phyloP scores from a whole-genome alignment of 2,329 filamentous ascomycete genomes.

The Aspergillus neotritici region DNA sequence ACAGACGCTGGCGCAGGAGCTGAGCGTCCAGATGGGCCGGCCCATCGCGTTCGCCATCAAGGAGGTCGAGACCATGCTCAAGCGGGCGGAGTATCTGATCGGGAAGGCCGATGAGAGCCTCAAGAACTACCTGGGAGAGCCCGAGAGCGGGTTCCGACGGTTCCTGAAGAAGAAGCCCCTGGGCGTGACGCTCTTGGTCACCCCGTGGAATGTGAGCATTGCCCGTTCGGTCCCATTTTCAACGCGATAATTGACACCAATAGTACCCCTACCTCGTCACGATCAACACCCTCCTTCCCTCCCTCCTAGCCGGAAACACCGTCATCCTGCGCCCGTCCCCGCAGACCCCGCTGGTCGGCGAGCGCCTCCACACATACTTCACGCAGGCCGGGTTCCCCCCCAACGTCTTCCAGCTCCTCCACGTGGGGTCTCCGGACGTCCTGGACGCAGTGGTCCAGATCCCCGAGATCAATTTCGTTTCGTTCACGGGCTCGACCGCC shows the following conservation, averaged over 20 bases:
- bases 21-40: slow-evolving; percentile 87
- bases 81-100: slow-evolving; percentile 74
- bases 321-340: slow-evolving; percentile 89
- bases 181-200: slow-evolving; percentile 77
- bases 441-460: slow-evolving; percentile 73
- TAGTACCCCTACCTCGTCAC: slow-evolving; percentile 90
- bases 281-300: slow-evolving; percentile 81
- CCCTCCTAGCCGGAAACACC: slow-evolving; percentile 79
- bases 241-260: not conserved
- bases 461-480: slow-evolving; percentile 68
- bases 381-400: slow-evolving; percentile 69
- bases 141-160: slow-evolving; percentile 78
- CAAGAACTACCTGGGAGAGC: slow-evolving; percentile 71
- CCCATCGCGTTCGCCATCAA: slow-evolving; percentile 78
- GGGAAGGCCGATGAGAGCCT: slow-evolving; percentile 74
- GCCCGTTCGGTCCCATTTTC: slow-evolving; percentile 15
- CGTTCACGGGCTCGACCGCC: slow-evolving; percentile 85
- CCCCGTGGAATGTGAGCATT: slow-evolving; percentile 80
- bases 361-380: slow-evolving; percentile 71
- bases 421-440: slow-evolving; percentile 67
- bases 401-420: slow-evolving; percentile 81
- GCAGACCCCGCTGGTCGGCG: slow-evolving; percentile 81
- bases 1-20: slow-evolving; percentile 71
- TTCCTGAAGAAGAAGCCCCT: slow-evolving; percentile 82
- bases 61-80: slow-evolving; percentile 75